Base-by-base conservation (phyloP, 2,329 filamentous ascomycete species). In the Fusarium hainanense region DNA sequence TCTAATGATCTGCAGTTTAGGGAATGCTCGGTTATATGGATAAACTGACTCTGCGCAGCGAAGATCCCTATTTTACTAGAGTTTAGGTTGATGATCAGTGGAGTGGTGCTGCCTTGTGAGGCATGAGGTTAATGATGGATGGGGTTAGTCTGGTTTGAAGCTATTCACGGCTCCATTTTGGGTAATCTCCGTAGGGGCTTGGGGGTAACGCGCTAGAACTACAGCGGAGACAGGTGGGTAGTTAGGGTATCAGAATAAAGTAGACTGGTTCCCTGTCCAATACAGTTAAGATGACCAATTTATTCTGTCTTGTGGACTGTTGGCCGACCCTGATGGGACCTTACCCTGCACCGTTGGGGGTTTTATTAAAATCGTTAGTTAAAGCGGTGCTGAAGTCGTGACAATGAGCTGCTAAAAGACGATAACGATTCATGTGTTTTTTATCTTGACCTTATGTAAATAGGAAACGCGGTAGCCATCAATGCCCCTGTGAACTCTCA, bases 81-180 rank as follows among this genome's bases (percentile, higher is more conserved):
- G 18, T 37, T 37, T 37, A 37, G 25, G 32, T 7, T n/a, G 58
- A 28, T 48, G 58, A 57, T 64, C 50, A 64, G 61, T 64, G 59
- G 61, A 40, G 43, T 20, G 34, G 13, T 28, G 25, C 41, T 48
- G 42, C 42, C 34, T 54, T 40, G 55, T 21, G 21, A 46, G 21
- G 30, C 25, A 57, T 28, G 34, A 23, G 23, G 23, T 55, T 30
- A 44, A 23, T 23, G 6, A n/a, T 55, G 30, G 18, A 20, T 40
- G 9, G 9, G 49, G 20, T 50, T 63, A 63, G 61, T 18, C 28
- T 32, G 1, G 1, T 14, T 34, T 47, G 44, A 63, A 8, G 5
- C 27, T 46, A 43, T 41, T 50, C 18, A 12, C 20, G 20, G 28
- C 28, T 43, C 44, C 49, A 4, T 58, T 64, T 61, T 51, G 27